Base-by-base conservation (phyloP, 2,329 filamentous ascomycete genomes). In the Arthrobotrys musiformis region DNA sequence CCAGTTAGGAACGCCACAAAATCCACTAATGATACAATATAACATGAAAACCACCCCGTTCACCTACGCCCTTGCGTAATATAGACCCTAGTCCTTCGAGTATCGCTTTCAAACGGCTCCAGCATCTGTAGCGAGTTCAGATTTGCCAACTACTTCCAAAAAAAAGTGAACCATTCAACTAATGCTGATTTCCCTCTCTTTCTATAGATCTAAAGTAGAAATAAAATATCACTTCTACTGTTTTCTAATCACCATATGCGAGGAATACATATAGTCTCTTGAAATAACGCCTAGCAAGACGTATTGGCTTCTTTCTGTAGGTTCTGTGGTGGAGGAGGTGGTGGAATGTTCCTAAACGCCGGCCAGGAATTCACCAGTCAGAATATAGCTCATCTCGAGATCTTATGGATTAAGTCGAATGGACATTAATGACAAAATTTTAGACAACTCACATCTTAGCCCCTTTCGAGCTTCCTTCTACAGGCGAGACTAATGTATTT, bases 401-500 rank as follows among this genome's bases (percentile, higher is more conserved):
- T n/a, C n/a, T n/a, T n/a, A 9, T 42, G n/a, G 19, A 42, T 42
- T 19, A 19, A n/a, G n/a, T n/a, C n/a, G n/a, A n/a, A n/a, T n/a
- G n/a, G n/a, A n/a, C n/a, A n/a, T n/a, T 19, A 17, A 5, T 42
- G 5, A 4, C 19, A 4, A n/a, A 1, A 4, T 19, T 42, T 2
- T 17, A 17, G n/a, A 56, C 4, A 26, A 58, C 54, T 26, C 11
- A 58, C 54, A 26, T 24, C 13, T 58, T 58, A 1, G 54, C 8
- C 2, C 54, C 54, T 19, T 58, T 58, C 33, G 30, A 37, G n/a
- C 54, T 26, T 26, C 19, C 33, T 40, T 58, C 54, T 9, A 9
- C 54, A 11, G 54, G 54, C 6, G 54, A 58, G 9, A 58, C 54
- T 11, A 58, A 33, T 40, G 54, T 58, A n/a, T 58, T 58, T 1